These are phyloP conservation scores for Agrocybe chaxingu DNA, from an alignment of 768 basidiomycete species.

Conservation along the genomic window DNA sequence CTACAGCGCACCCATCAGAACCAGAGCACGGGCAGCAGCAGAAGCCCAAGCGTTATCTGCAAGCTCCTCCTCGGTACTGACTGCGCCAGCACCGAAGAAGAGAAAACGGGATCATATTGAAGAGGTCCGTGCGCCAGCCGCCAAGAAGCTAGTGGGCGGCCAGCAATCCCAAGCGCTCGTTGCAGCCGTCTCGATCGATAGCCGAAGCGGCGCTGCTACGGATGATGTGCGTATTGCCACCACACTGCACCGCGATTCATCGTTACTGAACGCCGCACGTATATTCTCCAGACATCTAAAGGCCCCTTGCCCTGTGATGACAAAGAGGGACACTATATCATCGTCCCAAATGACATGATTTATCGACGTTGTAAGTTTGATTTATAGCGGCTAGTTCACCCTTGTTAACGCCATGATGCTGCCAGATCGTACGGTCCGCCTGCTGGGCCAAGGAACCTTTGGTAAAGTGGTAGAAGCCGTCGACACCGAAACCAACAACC, in stretches of 20 bases:
- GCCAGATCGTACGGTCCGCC: constrained; percentile 85
- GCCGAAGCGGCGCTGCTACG: constrained; percentile 57
- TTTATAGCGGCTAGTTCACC: constrained; percentile 4
- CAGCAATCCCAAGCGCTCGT: constrained; percentile 48
- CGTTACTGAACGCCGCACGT: constrained; percentile 21
- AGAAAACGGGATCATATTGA: constrained; percentile 76
- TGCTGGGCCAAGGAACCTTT: constrained; percentile 96
- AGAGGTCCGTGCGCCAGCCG: constrained; percentile 63
- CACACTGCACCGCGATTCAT: too few relatives aligned
- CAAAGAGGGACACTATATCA: constrained; percentile 98
- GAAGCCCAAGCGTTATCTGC: constrained; percentile 78
- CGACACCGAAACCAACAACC: constrained; percentile 68
- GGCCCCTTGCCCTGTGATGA: constrained; percentile 82
- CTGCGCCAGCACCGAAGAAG: constrained; percentile 77
- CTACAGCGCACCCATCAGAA: constrained; percentile 75
- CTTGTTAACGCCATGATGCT: constrained; percentile 14
- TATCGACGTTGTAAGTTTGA: constrained; percentile 70
- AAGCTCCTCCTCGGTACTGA: constrained; percentile 60
- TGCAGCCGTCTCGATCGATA: constrained; percentile 64
- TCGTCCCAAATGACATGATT: constrained; percentile 88
- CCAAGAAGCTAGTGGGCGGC: constrained; percentile 57
- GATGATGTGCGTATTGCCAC: constrained; percentile 57
- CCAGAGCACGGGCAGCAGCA: constrained; percentile 81
- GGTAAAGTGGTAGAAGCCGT: constrained; percentile 97
- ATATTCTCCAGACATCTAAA: constrained; percentile 54